Evolutionary conservation across 2,329 filamentous ascomycete species (phyloP).

Genomic region (Dactylellina drechsleri): DNA sequence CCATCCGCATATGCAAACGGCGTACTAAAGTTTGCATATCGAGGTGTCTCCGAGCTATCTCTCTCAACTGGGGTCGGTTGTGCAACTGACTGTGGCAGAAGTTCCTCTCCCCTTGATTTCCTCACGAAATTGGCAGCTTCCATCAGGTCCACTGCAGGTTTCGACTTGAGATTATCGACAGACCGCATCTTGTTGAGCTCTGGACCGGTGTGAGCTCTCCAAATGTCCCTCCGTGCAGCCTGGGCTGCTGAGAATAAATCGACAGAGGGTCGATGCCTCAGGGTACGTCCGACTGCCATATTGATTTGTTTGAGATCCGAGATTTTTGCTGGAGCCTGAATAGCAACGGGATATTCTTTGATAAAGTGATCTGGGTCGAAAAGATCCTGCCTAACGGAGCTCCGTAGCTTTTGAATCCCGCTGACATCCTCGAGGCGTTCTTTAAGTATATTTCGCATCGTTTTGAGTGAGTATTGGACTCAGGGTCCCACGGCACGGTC

Average conservation of each 20-base stretch:
- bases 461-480: constrained; percentile 45
- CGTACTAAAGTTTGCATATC: constrained; percentile 32
- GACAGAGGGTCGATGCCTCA: constrained; percentile 48
- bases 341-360: constrained; percentile 36
- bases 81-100: constrained; percentile 8
- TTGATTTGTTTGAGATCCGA: constrained; percentile 41
- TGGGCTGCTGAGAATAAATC: constrained; percentile 49
- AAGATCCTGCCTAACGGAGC: constrained; percentile 48
- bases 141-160: constrained; percentile 47
- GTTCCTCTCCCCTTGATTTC: constrained; percentile 37
- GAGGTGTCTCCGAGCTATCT: constrained; percentile 27
- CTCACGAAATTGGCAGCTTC: constrained; percentile 44
- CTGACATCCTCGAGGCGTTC: constrained; percentile 50
- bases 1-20: constrained; percentile 15
- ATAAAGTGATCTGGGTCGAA: constrained; percentile 52
- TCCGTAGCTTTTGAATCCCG: constrained; percentile 47
- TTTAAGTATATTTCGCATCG: constrained; percentile 54
- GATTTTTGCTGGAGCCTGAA: constrained; percentile 38
- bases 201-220: constrained; percentile 27
- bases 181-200: constrained; percentile 34
- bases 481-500: constrained; percentile 9
- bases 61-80: constrained; percentile 12
- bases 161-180: constrained; percentile 29
- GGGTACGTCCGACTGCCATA: constrained; percentile 44
- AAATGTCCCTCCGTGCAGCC: constrained; percentile 46